Evolutionary conservation across 805 yeast species (phyloP), one percentile per base, ranked within the genome.

Genomic region (Schizosaccharomyces japonicus): DNA sequence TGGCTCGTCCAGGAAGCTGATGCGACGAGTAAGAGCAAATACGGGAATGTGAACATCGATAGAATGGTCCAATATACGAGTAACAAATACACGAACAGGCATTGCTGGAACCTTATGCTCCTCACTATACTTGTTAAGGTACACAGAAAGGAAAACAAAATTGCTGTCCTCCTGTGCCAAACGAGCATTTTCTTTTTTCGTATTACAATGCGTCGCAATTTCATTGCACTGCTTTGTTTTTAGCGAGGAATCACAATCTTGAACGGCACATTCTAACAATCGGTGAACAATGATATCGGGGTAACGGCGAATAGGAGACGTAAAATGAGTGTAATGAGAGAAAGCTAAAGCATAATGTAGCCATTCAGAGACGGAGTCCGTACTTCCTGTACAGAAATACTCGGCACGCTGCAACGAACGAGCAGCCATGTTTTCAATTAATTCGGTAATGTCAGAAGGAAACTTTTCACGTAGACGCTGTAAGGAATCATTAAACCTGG

Each of bases 271-370:
- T 58, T 81, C 85, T 54, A 90, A 65, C 64, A 90, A 98, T 55
- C 95, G 74, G 58, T 90, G 98, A 34, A 82, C 96, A 54, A 85
- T 73, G 47, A 82, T 69, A 60, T 90, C 98, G 1, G 94, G 84
- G 60, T 85, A 90, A 56, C 98, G 72, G 60, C 93, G 73, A 58
- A 83, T 66, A 13, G 98, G 96, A 1, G 93, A 73, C n/a, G 81
- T 79, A 66, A 85, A 85, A 62, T 87, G 95, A 0, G 96, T 82
- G 60, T 82, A 90, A 40, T 83, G 66, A 27, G 95, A 93, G 49
- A 80, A 60, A 53, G 83, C 83, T 58, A 78, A 73, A 57, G 80
- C 72, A 62, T 80, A 90, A 57, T 87, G 94, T 8, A 77, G 78
- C 58, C 71, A 73, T 51, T 71, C 74, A 53, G 78, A 87, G 2